These are phyloP conservation scores for Neonectria coccinea DNA, from an alignment of 2,329 filamentous ascomycete genomes.

Conservation along the genomic window DNA sequence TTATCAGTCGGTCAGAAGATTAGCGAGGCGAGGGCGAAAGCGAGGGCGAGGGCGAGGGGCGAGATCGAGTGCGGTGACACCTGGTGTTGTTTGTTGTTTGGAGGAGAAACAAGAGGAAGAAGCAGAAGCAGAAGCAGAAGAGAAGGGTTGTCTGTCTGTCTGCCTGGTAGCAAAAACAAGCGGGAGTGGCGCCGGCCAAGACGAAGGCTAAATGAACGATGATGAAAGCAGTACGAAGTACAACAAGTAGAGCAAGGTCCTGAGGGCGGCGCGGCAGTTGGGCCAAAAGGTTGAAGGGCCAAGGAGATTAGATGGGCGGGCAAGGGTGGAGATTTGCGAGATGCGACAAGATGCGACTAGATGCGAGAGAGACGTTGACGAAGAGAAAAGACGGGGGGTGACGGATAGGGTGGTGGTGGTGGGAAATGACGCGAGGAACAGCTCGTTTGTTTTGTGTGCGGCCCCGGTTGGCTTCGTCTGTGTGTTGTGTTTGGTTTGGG, in stretches of 20 bases:
- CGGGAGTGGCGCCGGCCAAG: constrained; percentile 6
- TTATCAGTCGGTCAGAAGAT: constrained; percentile 25
- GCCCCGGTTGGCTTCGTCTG: not conserved
- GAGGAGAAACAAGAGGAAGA: constrained; percentile 7
- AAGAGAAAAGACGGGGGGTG: not conserved
- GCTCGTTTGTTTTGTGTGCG: constrained; percentile 3
- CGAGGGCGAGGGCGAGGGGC: not conserved
- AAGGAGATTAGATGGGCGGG: constrained; percentile 18
- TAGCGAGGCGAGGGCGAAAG: constrained; percentile 1
- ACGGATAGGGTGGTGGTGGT: not conserved
- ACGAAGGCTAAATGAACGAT: not conserved
- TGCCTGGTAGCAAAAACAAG: constrained; percentile 12
- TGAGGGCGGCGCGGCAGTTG: constrained; percentile 4
- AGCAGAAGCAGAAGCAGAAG: constrained; percentile 2
- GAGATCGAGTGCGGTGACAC: not conserved
- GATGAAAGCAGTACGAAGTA: not conserved
- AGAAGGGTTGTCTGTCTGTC: not conserved
- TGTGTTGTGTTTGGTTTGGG: not conserved
- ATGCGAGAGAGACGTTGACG: not conserved
- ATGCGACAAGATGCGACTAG: constrained; percentile 1
- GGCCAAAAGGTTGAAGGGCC: constrained; percentile 25
- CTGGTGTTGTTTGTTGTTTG: constrained; percentile 2
- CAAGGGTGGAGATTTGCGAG: constrained; percentile 23
- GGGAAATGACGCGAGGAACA: constrained; percentile 16
- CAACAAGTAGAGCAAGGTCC: not conserved